Conservation (phyloP, 805 yeast species). For the Teunomyces stri region DNA sequence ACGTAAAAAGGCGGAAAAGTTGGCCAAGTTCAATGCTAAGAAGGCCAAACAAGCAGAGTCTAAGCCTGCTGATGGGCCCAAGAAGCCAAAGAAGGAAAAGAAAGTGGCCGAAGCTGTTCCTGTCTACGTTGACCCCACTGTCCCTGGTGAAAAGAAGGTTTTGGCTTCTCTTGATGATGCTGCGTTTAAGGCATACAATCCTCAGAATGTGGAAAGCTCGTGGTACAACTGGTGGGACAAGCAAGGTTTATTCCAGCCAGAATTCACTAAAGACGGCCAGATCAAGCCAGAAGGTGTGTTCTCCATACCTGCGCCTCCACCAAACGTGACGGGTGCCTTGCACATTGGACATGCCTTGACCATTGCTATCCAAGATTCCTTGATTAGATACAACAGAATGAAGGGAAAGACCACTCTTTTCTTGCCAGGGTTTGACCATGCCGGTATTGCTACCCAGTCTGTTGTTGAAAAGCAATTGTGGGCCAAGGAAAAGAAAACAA, state of each 20-base stretch:
- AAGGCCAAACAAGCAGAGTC: conserved; percentile 57
- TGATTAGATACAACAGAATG: conserved; percentile 95
- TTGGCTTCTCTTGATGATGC: conserved; percentile 88
- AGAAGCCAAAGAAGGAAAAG: conserved; percentile 69
- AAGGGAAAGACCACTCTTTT: conserved; percentile 90
- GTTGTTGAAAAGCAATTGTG: conserved; percentile 95
- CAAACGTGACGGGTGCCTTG: conserved; percentile 97
- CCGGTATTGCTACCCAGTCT: conserved; percentile 98
- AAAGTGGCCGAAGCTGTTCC: conserved; percentile 70
- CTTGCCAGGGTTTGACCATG: conserved; percentile 97
- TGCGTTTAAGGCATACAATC: conserved; percentile 90
- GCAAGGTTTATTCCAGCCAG: conserved; percentile 85
- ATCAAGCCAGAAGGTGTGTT: conserved; percentile 80
- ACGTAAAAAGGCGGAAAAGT: conserved; percentile 81
- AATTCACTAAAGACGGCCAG: conserved; percentile 70
- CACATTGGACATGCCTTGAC: conserved; percentile 99
- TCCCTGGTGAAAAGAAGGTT: conserved; percentile 86
- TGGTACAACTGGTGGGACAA: conserved; percentile 98
- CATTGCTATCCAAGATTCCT: conserved; percentile 88
- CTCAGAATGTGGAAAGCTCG: conserved; percentile 88
- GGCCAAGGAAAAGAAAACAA: conserved; percentile 82
- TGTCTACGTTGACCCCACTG: conserved; percentile 81
- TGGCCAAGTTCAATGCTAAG: conserved; percentile 85
- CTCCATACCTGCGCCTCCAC: conserved; percentile 98
- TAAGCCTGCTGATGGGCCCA: conserved; percentile 38